These are phyloP conservation scores for Neltuma alba DNA, from an alignment of 306 rosid species.

Conservation along the genomic window DNA sequence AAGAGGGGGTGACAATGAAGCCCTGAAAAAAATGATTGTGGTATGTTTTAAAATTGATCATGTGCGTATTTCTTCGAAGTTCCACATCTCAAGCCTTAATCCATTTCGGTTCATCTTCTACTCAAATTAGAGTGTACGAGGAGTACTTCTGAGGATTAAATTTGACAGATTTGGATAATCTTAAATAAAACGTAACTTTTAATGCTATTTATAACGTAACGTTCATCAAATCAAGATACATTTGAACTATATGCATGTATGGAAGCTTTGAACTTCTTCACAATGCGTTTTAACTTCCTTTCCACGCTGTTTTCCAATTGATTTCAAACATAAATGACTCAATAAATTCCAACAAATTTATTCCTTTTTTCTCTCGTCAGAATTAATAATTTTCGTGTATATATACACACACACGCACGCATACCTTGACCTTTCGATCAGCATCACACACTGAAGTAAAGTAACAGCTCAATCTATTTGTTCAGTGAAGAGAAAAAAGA, in stretches of 20 bases:
- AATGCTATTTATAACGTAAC: background rate
- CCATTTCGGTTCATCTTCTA: background rate
- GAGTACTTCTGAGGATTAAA: background rate
- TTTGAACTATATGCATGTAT: background rate
- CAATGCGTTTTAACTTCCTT: background rate
- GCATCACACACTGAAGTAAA: background rate
- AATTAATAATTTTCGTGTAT: background rate
- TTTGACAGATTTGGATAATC: background rate
- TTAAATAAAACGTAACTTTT: background rate
- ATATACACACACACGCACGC: too few relatives aligned
- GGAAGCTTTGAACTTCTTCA: background rate
- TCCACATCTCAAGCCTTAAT: background rate
- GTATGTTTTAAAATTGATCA: too few relatives aligned
- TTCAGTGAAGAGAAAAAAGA: background rate
- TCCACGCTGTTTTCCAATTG: background rate
- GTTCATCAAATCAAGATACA: too few relatives aligned
- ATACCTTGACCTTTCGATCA: background rate
- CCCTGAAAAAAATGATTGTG: too few relatives aligned
- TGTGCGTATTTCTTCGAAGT: background rate
- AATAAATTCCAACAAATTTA: background rate
- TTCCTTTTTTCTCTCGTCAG: background rate
- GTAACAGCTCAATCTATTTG: background rate
- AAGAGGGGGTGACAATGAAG: too few relatives aligned
- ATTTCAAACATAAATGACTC: background rate
- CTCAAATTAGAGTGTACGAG: background rate